Evolutionary conservation across 2,329 filamentous ascomycete species (phyloP).

Genomic region (Periconia macrospinosa): DNA sequence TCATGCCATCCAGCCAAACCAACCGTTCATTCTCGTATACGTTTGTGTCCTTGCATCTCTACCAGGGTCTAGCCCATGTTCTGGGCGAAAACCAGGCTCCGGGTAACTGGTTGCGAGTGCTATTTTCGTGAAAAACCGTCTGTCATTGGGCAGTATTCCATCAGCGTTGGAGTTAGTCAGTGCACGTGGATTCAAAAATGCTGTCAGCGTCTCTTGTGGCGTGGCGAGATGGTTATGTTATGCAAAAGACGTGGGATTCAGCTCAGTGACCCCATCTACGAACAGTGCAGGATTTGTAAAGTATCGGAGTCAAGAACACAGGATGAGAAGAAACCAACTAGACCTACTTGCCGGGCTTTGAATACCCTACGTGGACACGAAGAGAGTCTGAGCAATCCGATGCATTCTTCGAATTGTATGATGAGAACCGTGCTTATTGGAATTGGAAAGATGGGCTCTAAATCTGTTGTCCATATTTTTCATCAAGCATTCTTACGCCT

Average conservation of each 20-base stretch:
- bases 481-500: no score
- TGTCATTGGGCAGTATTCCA: not conserved
- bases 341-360: no score
- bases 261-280: not conserved
- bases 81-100: not conserved
- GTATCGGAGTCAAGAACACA: not conserved
- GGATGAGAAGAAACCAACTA: no score
- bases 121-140: not conserved
- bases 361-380: no score
- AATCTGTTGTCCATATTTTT: no score
- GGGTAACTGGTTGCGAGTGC: not conserved
- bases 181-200: not conserved
- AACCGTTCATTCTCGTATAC: not conserved
- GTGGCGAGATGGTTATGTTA: not conserved
- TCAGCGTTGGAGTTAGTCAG: not conserved
- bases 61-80: not conserved
- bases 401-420: no score
- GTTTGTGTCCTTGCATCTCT: not conserved
- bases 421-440: no score
- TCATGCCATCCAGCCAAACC: not conserved
- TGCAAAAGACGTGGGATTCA: not conserved
- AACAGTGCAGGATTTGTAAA: no score
- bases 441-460: no score
- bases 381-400: no score
- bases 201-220: not conserved